Evolutionary conservation across 805 yeast genomes (phyloP), one percentile per base, ranked within the genome.

Genomic region (Naumovozyma castellii): DNA sequence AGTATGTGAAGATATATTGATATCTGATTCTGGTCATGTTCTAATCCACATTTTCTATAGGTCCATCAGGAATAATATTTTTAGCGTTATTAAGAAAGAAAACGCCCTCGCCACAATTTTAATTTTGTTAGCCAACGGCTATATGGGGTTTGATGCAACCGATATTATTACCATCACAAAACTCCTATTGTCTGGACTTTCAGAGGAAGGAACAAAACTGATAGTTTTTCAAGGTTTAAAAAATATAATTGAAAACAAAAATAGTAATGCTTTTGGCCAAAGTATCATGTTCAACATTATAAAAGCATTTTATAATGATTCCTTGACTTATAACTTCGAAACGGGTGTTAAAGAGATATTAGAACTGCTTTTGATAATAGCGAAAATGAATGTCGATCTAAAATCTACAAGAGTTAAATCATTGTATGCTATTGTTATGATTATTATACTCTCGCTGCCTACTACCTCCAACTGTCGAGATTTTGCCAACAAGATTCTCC

Each of bases 161-260:
- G 75, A 76, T 36, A 54, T 68, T 30, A 66, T 61, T 2, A 50
- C 53, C 8, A 51, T 69, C 27, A 56, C 64, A 1, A 44, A 51
- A 1, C 54, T 54, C 14, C 51, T 78, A 8, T 43, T 64, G 0
- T 22, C 27, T 22, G 51, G 48, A 3, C 66, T 69, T 13, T 48
- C 77, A 6, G 36, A 48, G 0, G 53, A 63, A 4, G 54, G 62
- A 3, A 66, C 59, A 6, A 48, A 67, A 6, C 56, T 66, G 0
- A 61, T 75, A 8, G 65, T 74, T 0, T 64, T 78, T 10, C 87
- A 80, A 46, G 79, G 92, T 13, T 65, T 81, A 37, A 79, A 71
- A 48, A 67, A 79, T 0, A 61, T 84, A 33, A 65, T 81, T 68
- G 40, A 60, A 59, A 13, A 53, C 76, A 20, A 57, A 82, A 2